Evolutionary conservation across 441 rosid species (phyloP), one percentile per base, ranked within the genome.

Genomic region (Brassica hybrid): DNA sequence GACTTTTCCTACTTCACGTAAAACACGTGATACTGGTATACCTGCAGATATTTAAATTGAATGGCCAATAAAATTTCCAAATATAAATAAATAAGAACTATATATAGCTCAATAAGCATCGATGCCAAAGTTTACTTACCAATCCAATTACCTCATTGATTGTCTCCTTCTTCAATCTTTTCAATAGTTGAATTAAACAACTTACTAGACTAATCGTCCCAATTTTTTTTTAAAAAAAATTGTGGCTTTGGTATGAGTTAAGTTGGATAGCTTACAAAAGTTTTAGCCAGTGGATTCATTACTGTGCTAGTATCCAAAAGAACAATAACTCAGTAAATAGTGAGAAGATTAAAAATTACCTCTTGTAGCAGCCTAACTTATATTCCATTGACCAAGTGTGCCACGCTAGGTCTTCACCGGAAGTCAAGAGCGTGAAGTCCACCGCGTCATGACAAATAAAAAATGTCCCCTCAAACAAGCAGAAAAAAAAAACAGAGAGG

Each of bases 401-500:
- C 6, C 32, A 27, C 6, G 32, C 32, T 27, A 5, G 32, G 32
- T 27, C 32, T 27, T 27, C 32, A 27, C 32, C 32, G 32, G 32
- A 75, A 30, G 3, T 0, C 0, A 19, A 0, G 65, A 71, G 83
- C 83, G 81, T 80, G 82, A 64, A 1, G 17, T 27, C 30, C 77
- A 75, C 76, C 62, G 65, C 66, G 21, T 76, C 79, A 7, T 11
- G 56, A 72, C 73, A 54, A 48, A 13, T 27, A 4, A n/a, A 48
- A 48, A n/a, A 48, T n/a, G 80, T 72, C 63, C 62, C 14, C 27
- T 65, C 54, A 58, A 62, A 76, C 65, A 64, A 25, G 36, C 18
- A 21, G 18, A 57, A 81, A 60, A 67, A 73, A 81, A 85, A 82
- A 9, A 57, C 27, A 57, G 83, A 83, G 83, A 86, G 64, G 48